These are phyloP conservation scores for Hypholoma sublateritium DNA, from an alignment of 768 basidiomycete genomes.

Conservation along the genomic window DNA sequence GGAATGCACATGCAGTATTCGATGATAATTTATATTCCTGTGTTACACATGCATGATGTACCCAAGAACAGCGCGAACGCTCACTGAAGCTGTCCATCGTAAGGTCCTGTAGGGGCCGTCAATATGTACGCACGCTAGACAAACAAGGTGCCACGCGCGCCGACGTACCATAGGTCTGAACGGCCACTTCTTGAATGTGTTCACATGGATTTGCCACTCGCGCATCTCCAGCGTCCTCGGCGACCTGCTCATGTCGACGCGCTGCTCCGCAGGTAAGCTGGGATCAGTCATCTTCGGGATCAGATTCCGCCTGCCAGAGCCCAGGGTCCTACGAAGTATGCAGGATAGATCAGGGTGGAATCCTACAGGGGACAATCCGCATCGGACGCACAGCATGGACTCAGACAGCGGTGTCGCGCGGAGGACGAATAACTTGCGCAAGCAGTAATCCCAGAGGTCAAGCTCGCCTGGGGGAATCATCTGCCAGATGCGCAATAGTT, in stretches of 20 bases:
- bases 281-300: constrained; percentile 45
- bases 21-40: too few relatives aligned
- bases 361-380: neutral
- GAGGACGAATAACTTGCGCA: constrained; percentile 76
- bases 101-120: constrained; percentile 2
- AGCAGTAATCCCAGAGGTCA: constrained; percentile 84
- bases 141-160: neutral
- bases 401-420: constrained; percentile 61
- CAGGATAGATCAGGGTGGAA: neutral
- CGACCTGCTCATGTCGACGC: constrained; percentile 45
- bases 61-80: too few relatives aligned
- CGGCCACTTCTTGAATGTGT: constrained; percentile 84
- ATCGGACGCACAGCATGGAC: constrained; percentile 51
- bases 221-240: constrained; percentile 53
- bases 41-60: too few relatives aligned
- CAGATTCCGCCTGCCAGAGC: constrained; percentile 66
- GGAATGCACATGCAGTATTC: too few relatives aligned
- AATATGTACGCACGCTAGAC: neutral
- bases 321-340: constrained; percentile 50
- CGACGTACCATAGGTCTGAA: constrained; percentile 73
- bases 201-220: constrained; percentile 73
- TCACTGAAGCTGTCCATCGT: constrained; percentile 9
- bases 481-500: too few relatives aligned
- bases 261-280: constrained; percentile 36
- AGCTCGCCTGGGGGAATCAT: constrained; percentile 54